Percentiles rank a stretch among this genome's conserved stretches.
Evolutionary conservation across 345 rosid genomes (phyloP).

Genomic region (Rhodamnia rubescens): DNA sequence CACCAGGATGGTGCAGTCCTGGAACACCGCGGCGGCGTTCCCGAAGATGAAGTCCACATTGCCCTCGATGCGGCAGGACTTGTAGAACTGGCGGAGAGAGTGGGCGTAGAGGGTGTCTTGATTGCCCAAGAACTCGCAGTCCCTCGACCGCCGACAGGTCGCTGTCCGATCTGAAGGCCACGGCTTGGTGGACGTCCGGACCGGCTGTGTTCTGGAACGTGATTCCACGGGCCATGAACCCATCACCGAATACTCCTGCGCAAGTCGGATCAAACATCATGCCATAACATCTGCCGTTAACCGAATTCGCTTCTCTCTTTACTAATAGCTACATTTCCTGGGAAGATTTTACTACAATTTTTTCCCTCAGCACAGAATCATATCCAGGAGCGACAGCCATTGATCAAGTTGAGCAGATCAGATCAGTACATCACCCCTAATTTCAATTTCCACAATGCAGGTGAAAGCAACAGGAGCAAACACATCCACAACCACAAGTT

Average conservation of each 20-base stretch:
- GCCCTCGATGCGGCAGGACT: slow-evolving; percentile 68
- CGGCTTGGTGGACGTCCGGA: slow-evolving; percentile 80
- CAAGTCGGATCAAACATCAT: background rate
- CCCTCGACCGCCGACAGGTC: slow-evolving; percentile 60
- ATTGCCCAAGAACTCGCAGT: slow-evolving; percentile 83
- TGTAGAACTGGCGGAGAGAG: slow-evolving; percentile 81
- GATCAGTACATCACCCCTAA: background rate
- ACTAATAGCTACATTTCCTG: background rate
- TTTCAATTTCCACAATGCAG: background rate
- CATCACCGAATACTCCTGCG: slow-evolving; percentile 82
- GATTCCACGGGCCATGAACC: slow-evolving; percentile 86
- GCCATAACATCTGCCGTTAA: background rate
- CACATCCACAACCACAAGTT: background rate
- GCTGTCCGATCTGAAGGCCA: slow-evolving; percentile 84
- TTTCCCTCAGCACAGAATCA: background rate
- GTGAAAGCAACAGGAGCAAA: background rate
- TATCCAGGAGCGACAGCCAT: background rate
- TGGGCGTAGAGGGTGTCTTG: slow-evolving; percentile 91
- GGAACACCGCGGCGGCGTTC: slow-evolving; percentile 67
- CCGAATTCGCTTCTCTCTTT: background rate
- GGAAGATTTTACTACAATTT: background rate
- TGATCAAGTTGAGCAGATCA: background rate
- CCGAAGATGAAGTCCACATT: slow-evolving; percentile 95
- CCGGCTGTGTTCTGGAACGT: slow-evolving; percentile 84
- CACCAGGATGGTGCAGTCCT: slow-evolving; percentile 50